Base-by-base conservation (phyloP, 805 yeast species). In the Lipomyces mesembrius region DNA sequence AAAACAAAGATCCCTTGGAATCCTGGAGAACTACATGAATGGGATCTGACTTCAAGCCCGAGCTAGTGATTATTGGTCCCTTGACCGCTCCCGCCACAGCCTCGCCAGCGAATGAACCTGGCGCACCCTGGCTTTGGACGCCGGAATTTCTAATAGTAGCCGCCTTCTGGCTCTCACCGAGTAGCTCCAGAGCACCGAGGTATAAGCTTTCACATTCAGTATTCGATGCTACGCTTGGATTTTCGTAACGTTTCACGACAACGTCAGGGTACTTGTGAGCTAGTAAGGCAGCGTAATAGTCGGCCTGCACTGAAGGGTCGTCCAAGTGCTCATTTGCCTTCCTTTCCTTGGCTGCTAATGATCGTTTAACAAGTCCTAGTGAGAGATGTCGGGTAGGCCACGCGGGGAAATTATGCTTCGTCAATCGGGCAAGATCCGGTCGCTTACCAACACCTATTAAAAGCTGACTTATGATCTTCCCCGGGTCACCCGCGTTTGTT, bases 21-120 rank as follows among this genome's bases (percentile, higher is more conserved):
- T 94, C 99, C 25, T 95, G 86, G 22, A 95, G 90, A 20, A 94
- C 84, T n/a, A 95, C 99, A 78, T 94, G 97, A 52, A 95, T 84
- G 1, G 99, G 99, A 69, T 91, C 96, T 66, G 84, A 79, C 64
- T 88, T 84, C 1, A 91, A 79, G 0, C 96, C 97, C 72, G 69
- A 25, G 34, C 64, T 51, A 8, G 46, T 17, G 5, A 43, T 17
- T 17, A 17, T 43, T 17, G 49, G 49, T 43, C 49, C 6, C 22
- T 29, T 46, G 9, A 62, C 20, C 27, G 25, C 51, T 51, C 70
- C 63, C 7, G 65, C 52, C 14, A 63, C 62, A 6, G 35, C 8
- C n/a, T 29, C 34, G 27, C 34, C n/a, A 29, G 64, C 34, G 64
- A 59, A 77, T 39, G 68, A 63, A 20, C 56, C 75, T 60, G 71